Evolutionary conservation across 2,329 filamentous ascomycete genomes (phyloP).

Genomic region (Ophiostoma novo-ulmi): DNA sequence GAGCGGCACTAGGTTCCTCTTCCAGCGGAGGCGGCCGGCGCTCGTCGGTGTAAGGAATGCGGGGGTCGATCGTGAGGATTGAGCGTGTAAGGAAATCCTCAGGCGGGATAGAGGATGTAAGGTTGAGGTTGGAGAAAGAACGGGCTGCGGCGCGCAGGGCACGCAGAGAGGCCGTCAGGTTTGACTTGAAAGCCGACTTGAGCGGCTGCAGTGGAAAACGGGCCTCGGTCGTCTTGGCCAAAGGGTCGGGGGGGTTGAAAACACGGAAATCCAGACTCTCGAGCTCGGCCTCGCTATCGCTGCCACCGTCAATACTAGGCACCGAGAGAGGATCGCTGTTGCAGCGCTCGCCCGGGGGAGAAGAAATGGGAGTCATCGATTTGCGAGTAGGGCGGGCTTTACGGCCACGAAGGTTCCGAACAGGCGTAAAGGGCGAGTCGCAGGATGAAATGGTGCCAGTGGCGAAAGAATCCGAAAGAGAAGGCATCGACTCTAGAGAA

Average conservation of each 20-base stretch:
- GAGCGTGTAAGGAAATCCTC: conserved; percentile 64
- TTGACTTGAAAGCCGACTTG: conserved; percentile 60
- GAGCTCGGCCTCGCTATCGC: conserved; percentile 31
- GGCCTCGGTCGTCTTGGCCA: conserved; percentile 20
- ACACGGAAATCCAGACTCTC: conserved; percentile 48
- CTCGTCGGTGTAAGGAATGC: conserved; percentile 63
- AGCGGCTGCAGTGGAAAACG: conserved; percentile 43
- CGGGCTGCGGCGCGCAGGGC: conserved; percentile 60
- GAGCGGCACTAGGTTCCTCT: conserved; percentile 56
- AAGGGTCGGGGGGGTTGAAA: conserved; percentile 36
- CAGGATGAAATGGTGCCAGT: conserved; percentile 46
- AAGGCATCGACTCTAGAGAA: conserved; percentile 58
- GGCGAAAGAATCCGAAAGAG: conserved; percentile 50
- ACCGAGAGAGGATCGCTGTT: conserved; percentile 49
- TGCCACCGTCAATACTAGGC: conserved; percentile 37
- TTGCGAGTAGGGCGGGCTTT: conserved; percentile 43
- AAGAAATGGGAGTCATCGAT: conserved; percentile 51
- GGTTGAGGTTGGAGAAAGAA: conserved; percentile 58
- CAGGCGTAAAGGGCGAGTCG: conserved; percentile 42
- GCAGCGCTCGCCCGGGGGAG: conserved; percentile 46
- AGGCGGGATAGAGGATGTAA: conserved; percentile 58
- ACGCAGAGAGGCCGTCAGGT: conserved; percentile 61
- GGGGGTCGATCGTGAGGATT: conserved; percentile 61
- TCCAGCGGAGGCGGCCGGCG: conserved; percentile 57
- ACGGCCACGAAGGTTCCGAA: conserved; percentile 34